These are phyloP conservation scores for Fusarium sp. DNA, from an alignment of 2,329 filamentous ascomycete species.

Conservation along the genomic window DNA sequence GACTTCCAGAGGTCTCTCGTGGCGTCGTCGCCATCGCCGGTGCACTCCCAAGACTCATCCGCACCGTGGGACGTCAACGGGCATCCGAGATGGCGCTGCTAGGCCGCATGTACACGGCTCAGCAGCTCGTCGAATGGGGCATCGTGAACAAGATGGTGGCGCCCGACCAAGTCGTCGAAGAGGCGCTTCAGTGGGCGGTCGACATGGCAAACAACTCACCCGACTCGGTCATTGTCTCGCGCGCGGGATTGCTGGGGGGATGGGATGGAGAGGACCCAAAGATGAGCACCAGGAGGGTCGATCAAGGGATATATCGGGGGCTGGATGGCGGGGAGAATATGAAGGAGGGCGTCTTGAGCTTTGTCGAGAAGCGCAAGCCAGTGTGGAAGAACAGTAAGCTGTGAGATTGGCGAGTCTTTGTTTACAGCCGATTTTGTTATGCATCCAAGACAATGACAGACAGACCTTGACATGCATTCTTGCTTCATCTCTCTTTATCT, in stretches of 20 bases:
- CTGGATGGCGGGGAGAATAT: conserved; percentile 78
- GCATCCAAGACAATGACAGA: neutral
- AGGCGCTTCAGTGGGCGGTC: conserved; percentile 71
- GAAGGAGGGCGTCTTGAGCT: conserved; percentile 78
- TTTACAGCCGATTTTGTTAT: neutral
- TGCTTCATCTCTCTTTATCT: neutral
- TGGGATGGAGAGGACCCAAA: conserved; percentile 78
- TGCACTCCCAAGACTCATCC: conserved; percentile 72
- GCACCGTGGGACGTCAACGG: conserved; percentile 73
- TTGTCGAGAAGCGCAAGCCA: conserved; percentile 80
- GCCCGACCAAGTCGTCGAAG: conserved; percentile 60
- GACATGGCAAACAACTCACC: conserved; percentile 76
- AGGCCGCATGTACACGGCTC: conserved; percentile 69
- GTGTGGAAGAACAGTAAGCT: conserved; percentile 75
- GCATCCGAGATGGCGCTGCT: conserved; percentile 79
- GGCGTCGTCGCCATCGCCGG: conserved; percentile 78
- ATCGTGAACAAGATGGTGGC: conserved; percentile 72
- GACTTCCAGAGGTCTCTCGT: conserved; percentile 75
- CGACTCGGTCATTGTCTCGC: conserved; percentile 79
- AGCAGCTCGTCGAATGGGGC: conserved; percentile 73
- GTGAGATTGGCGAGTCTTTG: conserved; percentile 46
- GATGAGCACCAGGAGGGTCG: conserved; percentile 68
- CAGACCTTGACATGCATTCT: conserved; percentile 6
- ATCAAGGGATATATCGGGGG: conserved; percentile 67
- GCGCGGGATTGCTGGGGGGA: conserved; percentile 77